Conservation (phyloP, 768 basidiomycete species). For the Lentinula aciculospora region DNA sequence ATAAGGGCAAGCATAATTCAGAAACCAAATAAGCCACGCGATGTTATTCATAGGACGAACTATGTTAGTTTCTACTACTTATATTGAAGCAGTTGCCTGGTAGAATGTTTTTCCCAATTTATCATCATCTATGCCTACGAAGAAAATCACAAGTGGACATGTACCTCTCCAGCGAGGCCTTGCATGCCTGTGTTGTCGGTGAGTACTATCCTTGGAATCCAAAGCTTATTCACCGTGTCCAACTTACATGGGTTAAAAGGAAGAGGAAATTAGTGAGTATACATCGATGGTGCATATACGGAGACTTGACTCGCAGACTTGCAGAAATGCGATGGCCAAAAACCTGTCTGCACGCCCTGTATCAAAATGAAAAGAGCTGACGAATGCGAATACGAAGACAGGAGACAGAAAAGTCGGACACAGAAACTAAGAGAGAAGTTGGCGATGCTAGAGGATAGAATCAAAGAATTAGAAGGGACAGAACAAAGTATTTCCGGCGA, state of each 20-base stretch:
- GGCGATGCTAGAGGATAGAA: conserved; percentile 41
- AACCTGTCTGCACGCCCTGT: conserved; percentile 54
- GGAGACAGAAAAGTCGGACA: conserved; percentile 53
- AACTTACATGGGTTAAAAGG: conserved; percentile 10
- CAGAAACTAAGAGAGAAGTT: conserved; percentile 55
- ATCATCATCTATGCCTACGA: conserved; percentile 15
- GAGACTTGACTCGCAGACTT: background rate
- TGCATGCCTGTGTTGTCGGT: conserved; percentile 32
- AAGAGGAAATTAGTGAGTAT: conserved; percentile 30
- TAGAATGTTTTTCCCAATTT: background rate
- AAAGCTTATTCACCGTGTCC: background rate
- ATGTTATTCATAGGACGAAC: background rate
- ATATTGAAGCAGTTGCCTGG: background rate
- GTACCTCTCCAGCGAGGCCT: conserved; percentile 30
- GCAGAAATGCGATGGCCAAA: conserved; percentile 57
- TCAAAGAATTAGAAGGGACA: conserved; percentile 45
- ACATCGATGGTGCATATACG: background rate
- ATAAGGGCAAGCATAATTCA: background rate
- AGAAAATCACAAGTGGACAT: conserved; percentile 18
- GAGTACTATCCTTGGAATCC: background rate
- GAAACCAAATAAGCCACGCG: background rate
- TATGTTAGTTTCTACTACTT: background rate
- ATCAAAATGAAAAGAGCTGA: conserved; percentile 43
- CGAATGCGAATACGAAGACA: conserved; percentile 58
- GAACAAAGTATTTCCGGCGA: conserved; percentile 17